Evolutionary conservation across 495 filamentous ascomycete species (phyloP), one percentile per base, ranked within the genome.

Genomic region (Podospora australis): DNA sequence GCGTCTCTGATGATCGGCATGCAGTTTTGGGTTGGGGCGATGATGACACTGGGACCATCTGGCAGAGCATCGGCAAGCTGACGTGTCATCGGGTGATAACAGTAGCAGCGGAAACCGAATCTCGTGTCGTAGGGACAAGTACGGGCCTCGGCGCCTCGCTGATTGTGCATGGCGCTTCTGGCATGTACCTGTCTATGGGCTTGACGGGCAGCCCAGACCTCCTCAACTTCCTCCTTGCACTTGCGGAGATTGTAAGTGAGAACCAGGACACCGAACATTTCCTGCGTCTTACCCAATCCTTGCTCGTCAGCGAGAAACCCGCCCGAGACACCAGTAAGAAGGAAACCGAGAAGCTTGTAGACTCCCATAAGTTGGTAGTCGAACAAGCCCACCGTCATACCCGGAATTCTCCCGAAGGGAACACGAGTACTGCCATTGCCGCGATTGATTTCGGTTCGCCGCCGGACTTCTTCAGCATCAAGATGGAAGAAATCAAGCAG

Each of bases 361-460:
- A 60, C 40, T 1, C 46, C 60, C 39, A 60, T 58, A 24, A 60
- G 48, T 44, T 63, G 60, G 57, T 63, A 60, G 49, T 63, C 57
- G 20, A 63, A 63, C 9, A 60, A 25, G 1, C 57, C 57, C 3
- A 60, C 45, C 7, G 49, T 26, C 47, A 54, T 56, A 9, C 57
- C 54, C 2, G 51, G 54, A 0, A 60, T 38, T 24, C 50, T 60
- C 32, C 52, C 55, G 22, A 63, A 22, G 1, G 57, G 57, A 13
- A 63, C 57, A 10, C 59, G 48, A 3, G 22, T 23, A 13, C 22
- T 21, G n/a, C 42, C 41, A 6, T n/a, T 16, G 22, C 35, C 3
- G 2, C 13, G 10, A 19, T 34, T 28, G 13, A 23, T 24, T 1
- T 16, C 23, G 22, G 29, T 22, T 19, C 49, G 48, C 3, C 41